Evolutionary conservation across 805 yeast species (phyloP).

Genomic region (Schwanniomyces sp.): DNA sequence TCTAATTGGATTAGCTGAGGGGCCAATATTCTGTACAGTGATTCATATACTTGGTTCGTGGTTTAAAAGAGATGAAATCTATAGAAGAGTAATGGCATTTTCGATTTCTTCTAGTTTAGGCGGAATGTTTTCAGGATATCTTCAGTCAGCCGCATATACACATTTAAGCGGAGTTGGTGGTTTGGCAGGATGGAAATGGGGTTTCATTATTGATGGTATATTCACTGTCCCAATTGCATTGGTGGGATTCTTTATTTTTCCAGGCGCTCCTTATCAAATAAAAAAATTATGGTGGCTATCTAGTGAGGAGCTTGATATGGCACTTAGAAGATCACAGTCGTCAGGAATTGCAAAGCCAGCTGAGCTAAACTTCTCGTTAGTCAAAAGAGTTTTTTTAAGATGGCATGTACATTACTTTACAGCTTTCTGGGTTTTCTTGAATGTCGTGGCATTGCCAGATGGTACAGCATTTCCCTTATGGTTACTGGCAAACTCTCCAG

Average conservation of each 20-base stretch:
- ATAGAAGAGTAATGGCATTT: conserved; percentile 3
- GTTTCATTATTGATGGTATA: conserved; percentile 3
- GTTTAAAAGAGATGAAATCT: conserved; percentile 4
- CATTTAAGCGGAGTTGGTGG: conserved; percentile 6
- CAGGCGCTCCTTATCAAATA: conserved; percentile 57
- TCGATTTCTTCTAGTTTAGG: conserved; percentile 11
- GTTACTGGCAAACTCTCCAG: conserved; percentile 25
- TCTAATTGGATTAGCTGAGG: conserved; percentile 9
- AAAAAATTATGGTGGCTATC: conserved; percentile 2
- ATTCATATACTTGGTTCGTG: neutral
- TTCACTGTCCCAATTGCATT: conserved; percentile 49
- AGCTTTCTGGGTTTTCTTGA: conserved; percentile 18
- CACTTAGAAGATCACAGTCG: conserved; percentile 1
- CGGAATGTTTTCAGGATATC: conserved; percentile 25
- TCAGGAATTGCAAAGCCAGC: conserved; percentile 3
- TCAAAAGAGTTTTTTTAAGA: conserved; percentile 2
- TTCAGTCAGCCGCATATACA: conserved; percentile 42
- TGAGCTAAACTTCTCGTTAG: neutral
- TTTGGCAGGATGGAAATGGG: conserved; percentile 6
- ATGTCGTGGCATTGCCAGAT: conserved; percentile 40
- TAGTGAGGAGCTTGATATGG: neutral
- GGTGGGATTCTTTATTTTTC: conserved; percentile 54
- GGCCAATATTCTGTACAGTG: conserved; percentile 1
- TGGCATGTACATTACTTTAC: conserved; percentile 3
- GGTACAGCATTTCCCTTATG: conserved; percentile 41